Evolutionary conservation across 345 rosid species (phyloP), one percentile per base, ranked within the genome.

Genomic region (Populus tremula): DNA sequence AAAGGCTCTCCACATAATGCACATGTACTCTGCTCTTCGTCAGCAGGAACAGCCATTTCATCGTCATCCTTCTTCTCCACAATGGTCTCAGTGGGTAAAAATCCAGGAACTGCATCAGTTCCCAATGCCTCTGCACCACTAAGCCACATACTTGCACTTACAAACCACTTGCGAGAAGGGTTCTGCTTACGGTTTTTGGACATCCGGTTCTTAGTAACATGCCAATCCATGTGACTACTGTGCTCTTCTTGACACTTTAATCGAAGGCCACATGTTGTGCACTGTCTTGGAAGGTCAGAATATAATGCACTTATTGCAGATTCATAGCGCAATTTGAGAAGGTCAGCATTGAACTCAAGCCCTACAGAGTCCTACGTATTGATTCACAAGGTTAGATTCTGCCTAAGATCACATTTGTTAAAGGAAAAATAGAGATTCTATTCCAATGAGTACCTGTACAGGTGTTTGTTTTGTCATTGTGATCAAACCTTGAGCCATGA

Each of bases 221-320:
- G 98, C 99, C 99, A 96, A 86, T 96, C 99, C 99, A 96, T 96
- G 82, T 96, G 99, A 78, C 85, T 88, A 73, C 99, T 92, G 80
- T 96, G 99, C 77, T 92, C 97, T 80, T 94, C 98, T 86, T 96
- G 99, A 79, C 84, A 84, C 87, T 89, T 92, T 76, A 96, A 96
- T 27, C 99, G 92, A 71, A 90, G 88, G 83, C 99, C 99, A 82
- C 99, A 96, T 41, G 98, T 90, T 50, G 94, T 91, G 84, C 99
- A 96, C 84, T 96, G 98, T 82, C 99, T 91, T 43, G 98, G 98
- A 72, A 96, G 96, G 83, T 92, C 93, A 73, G 84, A 89, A 86
- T 96, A 92, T 41, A 96, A 71, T 68, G 93, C 90, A 81, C 81
- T 87, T 80, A 94, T 82, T 76, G 94, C 91, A 83, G 94, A 89